Evolutionary conservation across 169 alveolate species (phyloP).

Genomic region (Babesia divergens): DNA sequence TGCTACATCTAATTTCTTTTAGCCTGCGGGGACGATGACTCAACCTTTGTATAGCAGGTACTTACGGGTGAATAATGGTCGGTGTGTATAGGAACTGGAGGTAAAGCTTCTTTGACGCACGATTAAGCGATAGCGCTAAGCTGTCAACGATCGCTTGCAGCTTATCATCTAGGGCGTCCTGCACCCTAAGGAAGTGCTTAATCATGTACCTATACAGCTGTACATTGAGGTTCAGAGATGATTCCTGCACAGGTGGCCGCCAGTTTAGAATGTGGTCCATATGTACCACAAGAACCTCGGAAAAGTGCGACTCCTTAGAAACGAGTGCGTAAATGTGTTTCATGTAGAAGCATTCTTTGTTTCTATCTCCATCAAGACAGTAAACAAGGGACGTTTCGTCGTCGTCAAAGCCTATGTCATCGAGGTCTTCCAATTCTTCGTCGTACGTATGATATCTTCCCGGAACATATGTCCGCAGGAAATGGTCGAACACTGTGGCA

Average conservation of each 20-base stretch:
- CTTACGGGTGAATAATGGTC: slow-evolving; percentile 65
- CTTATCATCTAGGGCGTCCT: slow-evolving; percentile 72
- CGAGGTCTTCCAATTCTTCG: slow-evolving; percentile 44
- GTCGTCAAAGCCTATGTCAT: slow-evolving; percentile 55
- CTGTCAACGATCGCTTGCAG: slow-evolving; percentile 68
- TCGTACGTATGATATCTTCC: slow-evolving; percentile 19
- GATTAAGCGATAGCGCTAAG: slow-evolving; percentile 53
- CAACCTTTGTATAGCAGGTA: neutral
- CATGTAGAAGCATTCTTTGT: slow-evolving; percentile 58
- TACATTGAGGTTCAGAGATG: slow-evolving; percentile 63
- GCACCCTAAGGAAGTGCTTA: slow-evolving; percentile 71
- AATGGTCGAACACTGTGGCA: slow-evolving; percentile 73
- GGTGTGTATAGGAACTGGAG: slow-evolving; percentile 70
- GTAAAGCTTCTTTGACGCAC: slow-evolving; percentile 66
- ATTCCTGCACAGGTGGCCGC: slow-evolving; percentile 66
- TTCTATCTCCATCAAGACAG: slow-evolving; percentile 43
- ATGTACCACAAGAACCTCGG: slow-evolving; percentile 71
- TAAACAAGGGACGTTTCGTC: slow-evolving; percentile 59
- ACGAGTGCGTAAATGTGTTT: slow-evolving; percentile 58
- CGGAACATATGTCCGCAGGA: slow-evolving; percentile 61
- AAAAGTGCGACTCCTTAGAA: slow-evolving; percentile 56
- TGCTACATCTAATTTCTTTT: slow-evolving; percentile 75
- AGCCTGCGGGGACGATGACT: slow-evolving; percentile 29
- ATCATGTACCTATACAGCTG: slow-evolving; percentile 73
- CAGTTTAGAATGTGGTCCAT: slow-evolving; percentile 71